Conservation (phyloP, 2,329 filamentous ascomycete species). For the Rhynchosporium secalis region DNA sequence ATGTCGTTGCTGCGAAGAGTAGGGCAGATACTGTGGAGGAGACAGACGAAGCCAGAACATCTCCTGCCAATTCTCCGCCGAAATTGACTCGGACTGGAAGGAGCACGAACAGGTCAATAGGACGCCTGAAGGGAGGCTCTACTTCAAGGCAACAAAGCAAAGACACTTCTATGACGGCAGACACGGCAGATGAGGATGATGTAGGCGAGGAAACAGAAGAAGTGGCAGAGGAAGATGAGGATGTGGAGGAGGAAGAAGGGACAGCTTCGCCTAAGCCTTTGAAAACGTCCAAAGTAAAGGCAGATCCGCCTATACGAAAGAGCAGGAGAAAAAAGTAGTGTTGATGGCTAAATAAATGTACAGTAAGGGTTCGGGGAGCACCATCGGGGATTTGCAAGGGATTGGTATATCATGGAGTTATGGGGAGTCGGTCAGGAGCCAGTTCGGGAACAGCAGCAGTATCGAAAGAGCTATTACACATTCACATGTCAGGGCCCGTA, state of each 20-base stretch:
- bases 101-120: conserved; percentile 45
- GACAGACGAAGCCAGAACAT: conserved; percentile 49
- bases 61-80: conserved; percentile 45
- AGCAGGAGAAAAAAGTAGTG: conserved; percentile 36
- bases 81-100: conserved; percentile 42
- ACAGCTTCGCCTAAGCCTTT: conserved; percentile 35
- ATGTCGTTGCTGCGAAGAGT: conserved; percentile 38
- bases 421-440: conserved; percentile 1
- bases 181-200: conserved; percentile 39
- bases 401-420: conserved; percentile 9
- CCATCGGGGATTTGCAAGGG: background rate
- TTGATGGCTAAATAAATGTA: background rate
- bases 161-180: conserved; percentile 30
- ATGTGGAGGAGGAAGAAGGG: conserved; percentile 38
- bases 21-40: conserved; percentile 53
- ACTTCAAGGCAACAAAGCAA: conserved; percentile 40
- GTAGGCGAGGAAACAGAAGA: conserved; percentile 40
- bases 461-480: background rate
- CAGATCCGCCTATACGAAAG: conserved; percentile 30
- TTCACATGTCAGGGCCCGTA: conserved; percentile 5
- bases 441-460: background rate
- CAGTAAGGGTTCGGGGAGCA: background rate
- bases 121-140: conserved; percentile 44
- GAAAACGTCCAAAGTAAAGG: conserved; percentile 32
- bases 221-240: conserved; percentile 42